These are phyloP conservation scores for Symbiotaphrina buchneri DNA, from an alignment of 495 filamentous ascomycete genomes.

Conservation along the genomic window DNA sequence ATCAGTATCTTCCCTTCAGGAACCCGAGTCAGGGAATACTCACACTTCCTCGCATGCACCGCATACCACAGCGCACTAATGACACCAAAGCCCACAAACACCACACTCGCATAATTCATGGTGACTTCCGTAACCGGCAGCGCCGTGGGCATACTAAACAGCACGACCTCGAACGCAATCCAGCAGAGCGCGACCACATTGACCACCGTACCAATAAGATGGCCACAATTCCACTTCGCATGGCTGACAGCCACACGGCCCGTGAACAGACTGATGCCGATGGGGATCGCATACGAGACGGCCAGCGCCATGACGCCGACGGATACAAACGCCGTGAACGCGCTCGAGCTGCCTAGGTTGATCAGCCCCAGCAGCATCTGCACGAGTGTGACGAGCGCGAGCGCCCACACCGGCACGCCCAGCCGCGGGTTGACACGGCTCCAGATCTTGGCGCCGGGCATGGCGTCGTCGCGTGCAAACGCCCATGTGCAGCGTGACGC, in stretches of 20 bases:
- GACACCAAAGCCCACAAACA: constrained; percentile 34
- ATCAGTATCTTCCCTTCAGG: no score
- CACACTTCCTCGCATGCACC: no score
- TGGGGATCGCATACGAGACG: constrained; percentile 38
- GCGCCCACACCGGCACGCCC: constrained; percentile 31
- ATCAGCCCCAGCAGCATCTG: constrained; percentile 35
- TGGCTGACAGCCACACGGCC: constrained; percentile 21
- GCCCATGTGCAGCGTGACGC: constrained; percentile 39
- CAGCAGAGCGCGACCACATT: constrained; percentile 25
- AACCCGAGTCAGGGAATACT: no score
- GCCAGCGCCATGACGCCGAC: constrained; percentile 42
- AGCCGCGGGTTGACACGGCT: constrained; percentile 27
- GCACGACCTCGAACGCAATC: constrained; percentile 27
- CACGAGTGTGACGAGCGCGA: constrained; percentile 29
- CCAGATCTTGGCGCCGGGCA: constrained; percentile 44
- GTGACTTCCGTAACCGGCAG: constrained; percentile 19
- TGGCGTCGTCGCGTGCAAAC: constrained; percentile 40
- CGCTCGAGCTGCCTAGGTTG: constrained; percentile 35
- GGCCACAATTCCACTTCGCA: constrained; percentile 25
- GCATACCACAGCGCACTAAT: no score
- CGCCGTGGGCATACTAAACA: constrained; percentile 32
- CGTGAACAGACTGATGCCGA: constrained; percentile 29
- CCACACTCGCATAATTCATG: constrained; percentile 41
- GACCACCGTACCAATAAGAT: constrained; percentile 27
- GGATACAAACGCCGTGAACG: constrained; percentile 43